Evolutionary conservation across 352 stramenopile genomes (phyloP).

Genomic region (Globisporangium barbulae): DNA sequence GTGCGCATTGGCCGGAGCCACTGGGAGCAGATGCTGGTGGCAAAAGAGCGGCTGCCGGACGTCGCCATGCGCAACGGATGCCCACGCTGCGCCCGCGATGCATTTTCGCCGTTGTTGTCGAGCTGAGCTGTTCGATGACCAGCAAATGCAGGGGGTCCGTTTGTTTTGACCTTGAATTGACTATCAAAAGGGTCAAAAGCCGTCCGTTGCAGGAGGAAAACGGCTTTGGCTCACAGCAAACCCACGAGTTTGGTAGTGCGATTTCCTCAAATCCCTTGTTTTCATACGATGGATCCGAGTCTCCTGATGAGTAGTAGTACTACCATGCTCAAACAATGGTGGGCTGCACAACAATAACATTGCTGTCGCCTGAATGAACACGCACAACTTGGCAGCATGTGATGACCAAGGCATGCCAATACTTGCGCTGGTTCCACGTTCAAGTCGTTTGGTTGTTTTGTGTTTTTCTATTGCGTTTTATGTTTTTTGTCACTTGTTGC

Average conservation of each 20-base stretch:
- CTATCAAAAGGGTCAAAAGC: no score
- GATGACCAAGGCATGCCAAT: background rate
- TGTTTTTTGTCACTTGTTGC: background rate
- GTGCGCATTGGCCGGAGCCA: background rate
- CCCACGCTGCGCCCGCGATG: background rate
- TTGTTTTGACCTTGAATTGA: no score
- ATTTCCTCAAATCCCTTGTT: no score
- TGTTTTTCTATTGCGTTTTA: conserved; percentile 6
- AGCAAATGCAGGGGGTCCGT: no score
- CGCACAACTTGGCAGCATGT: background rate
- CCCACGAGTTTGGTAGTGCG: no score
- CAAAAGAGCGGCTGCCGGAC: background rate
- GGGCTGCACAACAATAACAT: background rate
- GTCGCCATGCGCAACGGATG: background rate
- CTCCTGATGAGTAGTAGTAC: background rate
- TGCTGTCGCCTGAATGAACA: background rate
- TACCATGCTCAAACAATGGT: background rate
- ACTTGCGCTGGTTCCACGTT: background rate
- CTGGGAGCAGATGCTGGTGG: background rate
- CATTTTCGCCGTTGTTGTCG: background rate
- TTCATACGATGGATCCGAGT: background rate
- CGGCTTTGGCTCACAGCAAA: no score
- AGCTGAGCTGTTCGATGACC: background rate
- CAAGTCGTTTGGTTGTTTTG: background rate
- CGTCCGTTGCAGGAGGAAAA: no score